Percentiles rank a stretch among this genome's conserved stretches.
Conservation (phyloP, 148 eudicot species). For the Diospyros lotus region DNA sequence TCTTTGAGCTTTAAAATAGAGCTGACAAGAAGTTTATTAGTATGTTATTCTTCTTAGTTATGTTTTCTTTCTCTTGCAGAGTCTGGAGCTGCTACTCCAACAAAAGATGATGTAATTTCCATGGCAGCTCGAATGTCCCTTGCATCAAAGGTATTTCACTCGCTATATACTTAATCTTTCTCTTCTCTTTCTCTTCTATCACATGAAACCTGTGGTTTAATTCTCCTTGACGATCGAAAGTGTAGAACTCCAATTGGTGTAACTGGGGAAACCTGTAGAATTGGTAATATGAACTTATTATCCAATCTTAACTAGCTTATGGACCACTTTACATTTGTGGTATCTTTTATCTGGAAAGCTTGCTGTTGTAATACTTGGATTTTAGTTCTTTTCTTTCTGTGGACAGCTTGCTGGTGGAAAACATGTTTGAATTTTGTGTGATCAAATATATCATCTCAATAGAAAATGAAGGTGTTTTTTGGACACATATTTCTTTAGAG, state of each 20-base stretch:
- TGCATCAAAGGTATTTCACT: constrained; percentile 61
- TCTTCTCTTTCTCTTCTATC: constrained; percentile 5
- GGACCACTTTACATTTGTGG: not conserved
- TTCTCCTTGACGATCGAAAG: not conserved
- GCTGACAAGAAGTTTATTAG: not conserved
- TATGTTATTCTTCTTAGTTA: too few species aligned
- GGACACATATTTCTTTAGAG: not conserved
- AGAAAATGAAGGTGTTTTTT: not conserved
- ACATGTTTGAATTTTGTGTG: not conserved
- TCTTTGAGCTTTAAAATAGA: not conserved
- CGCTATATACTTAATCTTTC: not conserved
- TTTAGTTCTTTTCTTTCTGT: not conserved
- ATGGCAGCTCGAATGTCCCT: constrained; percentile 83
- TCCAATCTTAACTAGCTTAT: not conserved
- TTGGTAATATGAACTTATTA: not conserved
- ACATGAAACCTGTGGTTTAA: not conserved
- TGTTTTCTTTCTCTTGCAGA: constrained; percentile 34
- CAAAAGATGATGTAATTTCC: constrained; percentile 62
- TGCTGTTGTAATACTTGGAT: not conserved
- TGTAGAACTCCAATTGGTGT: not conserved
- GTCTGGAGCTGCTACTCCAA: constrained; percentile 47
- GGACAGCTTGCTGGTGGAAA: constrained; percentile 1
- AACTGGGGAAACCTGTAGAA: not conserved
- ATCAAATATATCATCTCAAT: not conserved
- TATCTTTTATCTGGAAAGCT: not conserved